Evolutionary conservation across 306 rosid genomes (phyloP).

Genomic region (Trifolium fragiferum): DNA sequence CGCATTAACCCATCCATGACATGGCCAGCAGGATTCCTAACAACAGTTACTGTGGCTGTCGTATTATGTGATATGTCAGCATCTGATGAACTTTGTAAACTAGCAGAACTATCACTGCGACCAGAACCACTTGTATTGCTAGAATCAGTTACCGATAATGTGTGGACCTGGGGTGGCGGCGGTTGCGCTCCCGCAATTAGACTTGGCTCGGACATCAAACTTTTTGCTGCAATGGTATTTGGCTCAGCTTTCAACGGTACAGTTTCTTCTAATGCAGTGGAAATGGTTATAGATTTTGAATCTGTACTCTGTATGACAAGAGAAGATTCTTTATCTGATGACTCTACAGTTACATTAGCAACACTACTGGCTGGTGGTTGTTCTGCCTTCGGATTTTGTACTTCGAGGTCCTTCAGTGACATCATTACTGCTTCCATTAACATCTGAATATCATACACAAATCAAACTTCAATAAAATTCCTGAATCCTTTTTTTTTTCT

Average conservation of each 20-base stretch:
- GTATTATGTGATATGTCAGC: constrained; percentile 85
- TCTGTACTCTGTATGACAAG: constrained; percentile 42
- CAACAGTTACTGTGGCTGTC: constrained; percentile 84
- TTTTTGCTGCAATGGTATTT: constrained; percentile 43
- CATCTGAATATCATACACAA: constrained; percentile 66
- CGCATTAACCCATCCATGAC: constrained; percentile 93
- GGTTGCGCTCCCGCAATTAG: constrained; percentile 23
- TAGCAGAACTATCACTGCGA: constrained; percentile 52
- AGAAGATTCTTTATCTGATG: constrained; percentile 49
- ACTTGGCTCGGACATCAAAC: constrained; percentile 47
- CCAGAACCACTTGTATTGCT: constrained; percentile 57
- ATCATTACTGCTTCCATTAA: constrained; percentile 86
- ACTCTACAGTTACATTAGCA: constrained; percentile 41
- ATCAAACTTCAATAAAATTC: constrained; percentile 18
- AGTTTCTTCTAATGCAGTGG: constrained; percentile 46
- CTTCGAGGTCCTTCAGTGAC: constrained; percentile 78
- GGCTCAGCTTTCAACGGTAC: constrained; percentile 50
- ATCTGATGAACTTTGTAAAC: constrained; percentile 58
- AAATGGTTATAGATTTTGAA: constrained; percentile 51
- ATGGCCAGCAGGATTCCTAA: constrained; percentile 74
- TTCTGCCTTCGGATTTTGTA: constrained; percentile 52
- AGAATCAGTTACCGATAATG: constrained; percentile 50
- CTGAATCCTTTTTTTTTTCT: background rate
- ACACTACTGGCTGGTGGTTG: constrained; percentile 46
- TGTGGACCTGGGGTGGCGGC: background rate